Conservation (phyloP, 306 rosid genomes). For the Comarum palustre region DNA sequence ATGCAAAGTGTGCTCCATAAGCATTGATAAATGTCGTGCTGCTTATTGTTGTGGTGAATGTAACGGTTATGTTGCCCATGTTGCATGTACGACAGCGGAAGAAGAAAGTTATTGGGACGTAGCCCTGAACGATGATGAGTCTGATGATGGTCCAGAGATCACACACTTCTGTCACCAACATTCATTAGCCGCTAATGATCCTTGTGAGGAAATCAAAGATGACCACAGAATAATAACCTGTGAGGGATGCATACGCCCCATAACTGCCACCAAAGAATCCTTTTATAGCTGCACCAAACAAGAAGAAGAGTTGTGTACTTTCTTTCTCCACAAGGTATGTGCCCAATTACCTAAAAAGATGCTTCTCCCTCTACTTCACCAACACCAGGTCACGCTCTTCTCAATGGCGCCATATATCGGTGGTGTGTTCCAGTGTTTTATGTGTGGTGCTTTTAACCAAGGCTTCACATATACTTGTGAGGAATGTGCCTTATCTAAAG, state of each 20-base stretch:
- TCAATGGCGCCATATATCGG: background rate
- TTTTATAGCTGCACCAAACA: background rate
- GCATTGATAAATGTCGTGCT: background rate
- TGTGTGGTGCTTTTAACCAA: no score
- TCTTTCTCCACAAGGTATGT: background rate
- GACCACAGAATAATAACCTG: background rate
- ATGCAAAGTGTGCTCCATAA: no score
- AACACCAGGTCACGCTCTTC: background rate
- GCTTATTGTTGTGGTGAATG: background rate
- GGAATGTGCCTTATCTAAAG: background rate
- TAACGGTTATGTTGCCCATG: background rate
- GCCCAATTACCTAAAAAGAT: background rate
- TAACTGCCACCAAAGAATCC: background rate
- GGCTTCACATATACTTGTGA: background rate
- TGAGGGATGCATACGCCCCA: constrained; percentile 2
- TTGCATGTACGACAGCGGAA: background rate
- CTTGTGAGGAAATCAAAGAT: background rate
- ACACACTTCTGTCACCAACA: background rate
- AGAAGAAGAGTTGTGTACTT: background rate
- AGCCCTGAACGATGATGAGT: background rate
- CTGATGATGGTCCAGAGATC: background rate
- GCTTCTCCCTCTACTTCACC: background rate
- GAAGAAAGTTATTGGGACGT: background rate
- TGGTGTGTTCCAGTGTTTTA: background rate
- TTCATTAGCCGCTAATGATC: background rate